Conservation (phyloP, 805 yeast species). For the Zygoascus biomembranicola region DNA sequence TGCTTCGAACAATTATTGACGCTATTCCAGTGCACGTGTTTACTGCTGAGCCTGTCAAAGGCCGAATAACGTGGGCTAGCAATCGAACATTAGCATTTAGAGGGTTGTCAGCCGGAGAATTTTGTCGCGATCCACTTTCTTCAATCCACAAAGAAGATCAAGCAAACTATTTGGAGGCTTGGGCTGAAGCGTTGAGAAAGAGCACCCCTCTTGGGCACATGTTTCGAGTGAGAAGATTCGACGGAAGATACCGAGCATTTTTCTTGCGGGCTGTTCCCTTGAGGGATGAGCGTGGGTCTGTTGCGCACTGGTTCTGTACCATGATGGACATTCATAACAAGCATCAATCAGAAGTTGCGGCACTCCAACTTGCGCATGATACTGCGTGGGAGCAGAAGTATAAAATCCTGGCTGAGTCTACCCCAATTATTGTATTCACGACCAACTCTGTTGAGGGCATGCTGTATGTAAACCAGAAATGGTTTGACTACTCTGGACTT, state of each 20-base stretch:
- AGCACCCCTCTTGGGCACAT: constrained; percentile 24
- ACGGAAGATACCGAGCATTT: constrained; percentile 25
- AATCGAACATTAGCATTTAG: constrained; percentile 25
- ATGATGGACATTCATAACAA: constrained; percentile 29
- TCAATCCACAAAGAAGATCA: constrained; percentile 26
- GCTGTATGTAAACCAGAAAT: constrained; percentile 25
- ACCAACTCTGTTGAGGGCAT: constrained; percentile 22
- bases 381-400: constrained; percentile 27
- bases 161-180: constrained; percentile 16
- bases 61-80: constrained; percentile 26
- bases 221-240: constrained; percentile 25
- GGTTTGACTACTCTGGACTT: constrained; percentile 26
- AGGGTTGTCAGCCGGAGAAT: constrained; percentile 22
- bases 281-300: constrained; percentile 23
- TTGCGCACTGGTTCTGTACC: constrained; percentile 28
- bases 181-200: constrained; percentile 20
- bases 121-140: constrained; percentile 15
- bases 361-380: constrained; percentile 20
- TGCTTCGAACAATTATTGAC: constrained; percentile 25
- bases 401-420: constrained; percentile 25
- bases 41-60: constrained; percentile 25
- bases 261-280: constrained; percentile 25
- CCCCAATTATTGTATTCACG: constrained; percentile 27
- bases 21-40: constrained; percentile 29
- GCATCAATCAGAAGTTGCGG: constrained; percentile 24